Evolutionary conservation across 441 rosid species (phyloP), one percentile per base, ranked within the genome.

Genomic region (Corymbia citriodora): DNA sequence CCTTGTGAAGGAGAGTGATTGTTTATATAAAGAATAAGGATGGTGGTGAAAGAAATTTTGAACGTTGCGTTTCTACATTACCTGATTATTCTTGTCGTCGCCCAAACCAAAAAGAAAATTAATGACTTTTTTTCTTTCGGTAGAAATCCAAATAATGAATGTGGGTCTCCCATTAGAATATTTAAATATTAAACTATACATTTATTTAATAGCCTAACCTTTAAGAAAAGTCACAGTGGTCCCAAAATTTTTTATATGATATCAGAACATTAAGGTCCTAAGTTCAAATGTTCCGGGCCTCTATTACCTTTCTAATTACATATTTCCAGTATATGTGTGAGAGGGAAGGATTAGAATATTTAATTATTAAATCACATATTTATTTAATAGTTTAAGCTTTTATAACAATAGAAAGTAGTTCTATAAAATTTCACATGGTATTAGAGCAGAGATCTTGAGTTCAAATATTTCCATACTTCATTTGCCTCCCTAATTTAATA

Each of bases 371-470:
- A 55, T 0, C 61, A 21, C 0, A 19, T 55, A 55, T 16, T 55
- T 0, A 55, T 55, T 3, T 55, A 55, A 55, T 0, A 3, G 2
- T 1, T 19, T 18, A 19, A 55, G 3, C 0, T 55, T 55, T 57
- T 23, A 57, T 27, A 57, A 23, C 0, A 23, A 0, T 57, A 21
- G 21, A 0, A 2, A 9, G 40, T 57, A 21, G 6, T 57, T 27
- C 23, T 12, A 57, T 3, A 57, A 57, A 57, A 57, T 23, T 9
- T 9, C 12, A 57, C 23, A 57, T 57, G 21, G 0, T 57, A 57
- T 57, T 1, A 10, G 1, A 57, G 63, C 1, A 57, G 10, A 57
- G 10, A 0, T 57, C 23, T 0, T 10, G 23, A 57, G 63, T 57
- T 57, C 0, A 57, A 57, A 23, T 10, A 13, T 57, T 1, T 57